Percentiles rank a stretch among this genome's conserved stretches.
Conservation (phyloP, 306 rosid genomes). For the Carpinus fangiana region DNA sequence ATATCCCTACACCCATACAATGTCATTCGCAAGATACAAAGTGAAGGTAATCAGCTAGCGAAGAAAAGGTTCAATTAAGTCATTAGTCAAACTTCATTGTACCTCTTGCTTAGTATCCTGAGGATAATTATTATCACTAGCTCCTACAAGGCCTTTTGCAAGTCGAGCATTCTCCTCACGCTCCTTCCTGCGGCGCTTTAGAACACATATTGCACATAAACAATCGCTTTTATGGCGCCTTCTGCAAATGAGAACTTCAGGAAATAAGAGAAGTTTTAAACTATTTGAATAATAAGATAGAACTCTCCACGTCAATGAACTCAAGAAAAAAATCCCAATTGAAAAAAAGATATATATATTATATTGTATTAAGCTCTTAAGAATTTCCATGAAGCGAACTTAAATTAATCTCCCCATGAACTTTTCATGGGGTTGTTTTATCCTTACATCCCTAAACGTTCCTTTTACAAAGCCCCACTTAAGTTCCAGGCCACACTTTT, state of each 20-base stretch:
- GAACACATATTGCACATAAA: slow-evolving; percentile 91
- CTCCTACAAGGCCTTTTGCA: slow-evolving; percentile 52
- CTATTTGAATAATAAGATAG: neutral
- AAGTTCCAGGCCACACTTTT: neutral
- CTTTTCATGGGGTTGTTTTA: neutral
- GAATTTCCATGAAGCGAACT: neutral
- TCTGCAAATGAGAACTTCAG: slow-evolving; percentile 48
- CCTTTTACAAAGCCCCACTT: neutral
- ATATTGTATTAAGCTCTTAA: too few species aligned
- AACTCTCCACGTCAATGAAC: too few species aligned
- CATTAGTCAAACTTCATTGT: slow-evolving; percentile 23
- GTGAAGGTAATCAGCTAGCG: neutral
- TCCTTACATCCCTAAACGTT: neutral
- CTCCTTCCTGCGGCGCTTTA: slow-evolving; percentile 91
- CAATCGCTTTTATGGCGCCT: slow-evolving; percentile 94
- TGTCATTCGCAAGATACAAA: neutral
- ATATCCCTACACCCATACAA: neutral
- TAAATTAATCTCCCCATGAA: neutral
- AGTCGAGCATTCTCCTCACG: slow-evolving; percentile 80
- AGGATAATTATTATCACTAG: slow-evolving; percentile 46
- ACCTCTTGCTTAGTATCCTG: slow-evolving; percentile 74
- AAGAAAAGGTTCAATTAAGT: slow-evolving; percentile 12
- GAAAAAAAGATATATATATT: too few species aligned
- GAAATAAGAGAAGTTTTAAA: slow-evolving; percentile 11
- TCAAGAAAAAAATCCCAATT: too few species aligned